Base-by-base conservation (phyloP, 2,329 filamentous ascomycete genomes). In the Didymella arachidicola region DNA sequence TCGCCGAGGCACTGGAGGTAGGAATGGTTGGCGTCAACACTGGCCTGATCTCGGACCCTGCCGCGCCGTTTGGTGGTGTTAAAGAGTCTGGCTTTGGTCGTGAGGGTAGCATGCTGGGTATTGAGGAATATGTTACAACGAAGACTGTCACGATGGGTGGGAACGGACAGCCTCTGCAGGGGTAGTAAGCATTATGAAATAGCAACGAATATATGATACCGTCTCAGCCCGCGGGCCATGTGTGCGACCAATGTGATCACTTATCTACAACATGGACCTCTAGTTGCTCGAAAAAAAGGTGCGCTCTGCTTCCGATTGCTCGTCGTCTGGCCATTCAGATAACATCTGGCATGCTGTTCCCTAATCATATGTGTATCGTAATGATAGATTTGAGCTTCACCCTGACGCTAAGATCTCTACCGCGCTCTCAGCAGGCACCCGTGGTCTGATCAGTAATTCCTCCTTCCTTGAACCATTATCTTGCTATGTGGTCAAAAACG, bases 1-100 rank as follows among this genome's bases (percentile, higher is more conserved):
- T 88, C 42, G 85, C 86, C 0, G 86, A 88, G 69, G 83, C 84
- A 16, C 79, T 96, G 38, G 90, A 96, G 74, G 90, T 94, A 1
- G 92, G 92, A 52, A 96, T 96, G 92, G 86, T 96, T 1, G 92
- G 91, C 54, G 77, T 84, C 39, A 84, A 84, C 66, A 83, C 82
- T 5, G 81, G 81, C 1, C 49, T 83, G 55, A 81, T 83, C 49
- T 80, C 77, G 3, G 82, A 83, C 64, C 73, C 78, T 10, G 81
- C 81, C 3, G 67, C 78, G 47, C 79, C 79, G 22, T 82, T 82
- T 67, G 80, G 80, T 29, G 81, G 81, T 25, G 78, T 83, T 12
- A 82, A 83, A 70, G 73, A 80, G 72, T 80, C 76, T 60, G 83
- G 83, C 0, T 84, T 83, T 62, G 82, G 83, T 1, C 67, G 81